Evolutionary conservation across 495 filamentous ascomycete genomes (phyloP), one percentile per base, ranked within the genome.

Genomic region (Penicillium chermesinum): DNA sequence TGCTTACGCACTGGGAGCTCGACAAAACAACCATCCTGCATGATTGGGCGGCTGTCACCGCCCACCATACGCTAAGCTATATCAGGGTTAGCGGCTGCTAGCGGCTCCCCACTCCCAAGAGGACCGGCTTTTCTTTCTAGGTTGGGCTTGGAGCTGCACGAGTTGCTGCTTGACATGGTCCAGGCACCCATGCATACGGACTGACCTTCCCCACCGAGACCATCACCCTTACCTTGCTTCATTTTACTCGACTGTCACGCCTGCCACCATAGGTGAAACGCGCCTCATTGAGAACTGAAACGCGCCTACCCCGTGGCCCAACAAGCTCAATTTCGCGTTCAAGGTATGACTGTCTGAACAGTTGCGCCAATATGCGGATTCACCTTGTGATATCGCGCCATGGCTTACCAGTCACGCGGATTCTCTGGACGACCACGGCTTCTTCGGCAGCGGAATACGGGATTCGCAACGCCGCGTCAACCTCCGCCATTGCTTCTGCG

Each of bases 311-410:
- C 3, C 10, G 7, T 14, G 20, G 4, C 30, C 6, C 20, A 16
- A 18, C n/a, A n/a, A n/a, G n/a, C n/a, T n/a, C n/a, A n/a, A n/a
- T n/a, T n/a, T n/a, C 21, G 43, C 18, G 43, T 46, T 17, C 48
- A 49, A 44, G 44, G 58, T 58, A 52, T 47, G 52, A 37, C 58
- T 53, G 48, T 37, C 47, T 21, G 19, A 16, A 43, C 45, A 36
- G 20, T 41, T 21, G 37, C 52, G 50, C 37, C 58, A 69, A 52
- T 37, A 90, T 97, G 81, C 84, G 93, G 53, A 79, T 98, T 45
- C 87, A 87, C 47, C 72, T 98, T 14, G 78, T 81, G 2, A 84
- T 98, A 33, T 81, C 86, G 38, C 87, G 93, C 33, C 82, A 96
- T 67, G 78, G 76, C 6, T 76, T 96, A 19, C 90, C 93, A 16